These are phyloP conservation scores for Rhipidocladum racemiflorum DNA, from an alignment of 176 grass and related monocot species.

Conservation along the genomic window DNA sequence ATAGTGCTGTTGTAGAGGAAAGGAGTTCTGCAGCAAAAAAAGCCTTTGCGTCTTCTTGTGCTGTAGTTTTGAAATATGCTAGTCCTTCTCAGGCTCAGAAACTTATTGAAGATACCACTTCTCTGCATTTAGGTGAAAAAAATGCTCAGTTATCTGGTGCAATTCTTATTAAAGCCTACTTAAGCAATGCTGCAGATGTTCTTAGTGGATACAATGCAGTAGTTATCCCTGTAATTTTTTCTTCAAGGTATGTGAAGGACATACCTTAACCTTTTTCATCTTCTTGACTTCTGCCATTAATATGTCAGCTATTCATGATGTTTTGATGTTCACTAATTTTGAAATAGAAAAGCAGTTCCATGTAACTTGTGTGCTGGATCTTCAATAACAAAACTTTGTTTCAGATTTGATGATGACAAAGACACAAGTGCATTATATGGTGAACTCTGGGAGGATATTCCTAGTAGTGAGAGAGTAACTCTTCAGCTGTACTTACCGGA, in stretches of 20 bases:
- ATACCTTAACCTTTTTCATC: constrained; percentile 15
- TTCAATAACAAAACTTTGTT: constrained; percentile 32
- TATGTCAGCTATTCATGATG: constrained; percentile 29
- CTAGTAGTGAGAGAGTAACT: constrained; percentile 90
- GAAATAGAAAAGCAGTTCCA: constrained; percentile 14
- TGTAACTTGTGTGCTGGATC: background rate
- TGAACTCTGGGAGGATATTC: constrained; percentile 92
- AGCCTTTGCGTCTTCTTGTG: constrained; percentile 87
- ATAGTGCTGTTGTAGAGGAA: constrained; percentile 78
- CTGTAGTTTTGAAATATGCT: constrained; percentile 75
- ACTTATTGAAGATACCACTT: constrained; percentile 81
- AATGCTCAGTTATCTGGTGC: constrained; percentile 85
- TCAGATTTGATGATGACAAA: constrained; percentile 97
- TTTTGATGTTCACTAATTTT: background rate
- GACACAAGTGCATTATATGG: constrained; percentile 78
- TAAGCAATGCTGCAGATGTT: constrained; percentile 72
- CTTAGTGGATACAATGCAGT: constrained; percentile 71
- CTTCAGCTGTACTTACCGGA: constrained; percentile 81
- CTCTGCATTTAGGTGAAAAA: constrained; percentile 81
- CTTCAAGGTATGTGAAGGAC: constrained; percentile 71
- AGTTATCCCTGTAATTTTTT: constrained; percentile 83
- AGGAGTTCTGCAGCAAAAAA: constrained; percentile 70
- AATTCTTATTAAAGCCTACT: constrained; percentile 85
- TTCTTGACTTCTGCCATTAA: constrained; percentile 14
- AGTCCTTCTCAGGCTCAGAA: constrained; percentile 72